Conservation (phyloP, 345 rosid species). For the Garcia nutans region DNA sequence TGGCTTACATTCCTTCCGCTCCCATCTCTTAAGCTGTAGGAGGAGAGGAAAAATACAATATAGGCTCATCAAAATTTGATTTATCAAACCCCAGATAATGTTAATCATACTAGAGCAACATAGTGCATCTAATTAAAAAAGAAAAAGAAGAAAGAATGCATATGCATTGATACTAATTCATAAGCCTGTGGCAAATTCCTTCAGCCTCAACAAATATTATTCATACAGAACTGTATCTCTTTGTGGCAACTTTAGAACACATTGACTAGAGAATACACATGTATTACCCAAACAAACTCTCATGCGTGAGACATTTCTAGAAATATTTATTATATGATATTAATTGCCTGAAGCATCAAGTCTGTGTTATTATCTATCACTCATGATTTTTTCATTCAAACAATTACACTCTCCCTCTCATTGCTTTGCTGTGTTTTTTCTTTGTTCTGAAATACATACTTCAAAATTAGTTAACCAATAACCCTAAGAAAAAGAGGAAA, state of each 20-base stretch:
- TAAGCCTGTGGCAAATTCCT: background rate
- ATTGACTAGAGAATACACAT: background rate
- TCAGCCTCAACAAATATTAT: background rate
- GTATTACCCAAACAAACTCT: background rate
- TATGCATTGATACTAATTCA: background rate
- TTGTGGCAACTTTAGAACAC: background rate
- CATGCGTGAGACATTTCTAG: background rate
- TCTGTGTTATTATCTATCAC: background rate
- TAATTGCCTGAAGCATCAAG: background rate
- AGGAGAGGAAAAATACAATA: slow-evolving; percentile 8
- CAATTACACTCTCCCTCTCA: background rate
- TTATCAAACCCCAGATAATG: background rate
- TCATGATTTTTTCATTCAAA: background rate
- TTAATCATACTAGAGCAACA: slow-evolving; percentile 2
- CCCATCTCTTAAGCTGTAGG: slow-evolving; percentile 82
- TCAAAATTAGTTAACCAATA: background rate
- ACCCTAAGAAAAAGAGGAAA: background rate
- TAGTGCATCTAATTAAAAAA: background rate
- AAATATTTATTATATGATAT: background rate
- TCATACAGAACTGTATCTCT: background rate
- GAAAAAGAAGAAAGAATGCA: background rate
- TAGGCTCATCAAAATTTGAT: background rate
- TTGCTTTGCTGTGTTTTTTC: background rate
- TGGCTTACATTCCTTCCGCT: slow-evolving; percentile 82
- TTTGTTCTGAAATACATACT: background rate